Base-by-base conservation (phyloP, 257 asterid genomes). In the Solanum ossicruentum region DNA sequence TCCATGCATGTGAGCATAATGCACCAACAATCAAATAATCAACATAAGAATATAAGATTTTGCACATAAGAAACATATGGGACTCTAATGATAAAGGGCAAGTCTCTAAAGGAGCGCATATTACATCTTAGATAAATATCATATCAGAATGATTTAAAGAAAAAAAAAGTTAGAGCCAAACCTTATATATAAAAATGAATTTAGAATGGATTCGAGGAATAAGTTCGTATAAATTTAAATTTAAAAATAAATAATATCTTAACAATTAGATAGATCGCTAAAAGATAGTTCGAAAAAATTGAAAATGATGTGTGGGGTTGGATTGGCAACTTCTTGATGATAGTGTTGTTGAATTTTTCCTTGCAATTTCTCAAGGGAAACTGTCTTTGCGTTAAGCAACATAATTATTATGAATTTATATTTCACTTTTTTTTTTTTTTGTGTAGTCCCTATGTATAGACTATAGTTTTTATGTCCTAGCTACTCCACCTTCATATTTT, bases 241-340 rank as follows among this genome's bases (percentile, higher is more conserved):
- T 5, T 7, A 60, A 23, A 23, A 63, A 0, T 2, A 0, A 0
- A 23, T 2, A 12, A 63, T 12, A 11, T 15, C 18, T 63, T 23
- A 63, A 63, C 70, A 63, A 1, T 63, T 26, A 1, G 2, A 63
- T 10, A 63, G 5, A 26, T 2, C 0, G 41, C 6, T 26, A 12
- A 2, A 12, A 5, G 15, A 49, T 32, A 8, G 23, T 12, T 73
- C 1, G 8, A 45, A 72, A 70, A 43, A 1, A 26, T 26, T 65
- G 18, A 8, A 32, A 67, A 32, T 67, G 16, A 8, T 36, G 81
- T 21, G n/a, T 13, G 81, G 49, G 81, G 81, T 75, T 75, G 60
- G n/a, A 75, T 75, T 47, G 81, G 21, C 45, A 75, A 28, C 43
- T 49, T 75, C 43, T 21, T 21, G 41, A 75, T 75, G 12, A n/a